phyloP scores from a whole-genome alignment of 23 red algal species.

The Chondrus crispus region DNA sequence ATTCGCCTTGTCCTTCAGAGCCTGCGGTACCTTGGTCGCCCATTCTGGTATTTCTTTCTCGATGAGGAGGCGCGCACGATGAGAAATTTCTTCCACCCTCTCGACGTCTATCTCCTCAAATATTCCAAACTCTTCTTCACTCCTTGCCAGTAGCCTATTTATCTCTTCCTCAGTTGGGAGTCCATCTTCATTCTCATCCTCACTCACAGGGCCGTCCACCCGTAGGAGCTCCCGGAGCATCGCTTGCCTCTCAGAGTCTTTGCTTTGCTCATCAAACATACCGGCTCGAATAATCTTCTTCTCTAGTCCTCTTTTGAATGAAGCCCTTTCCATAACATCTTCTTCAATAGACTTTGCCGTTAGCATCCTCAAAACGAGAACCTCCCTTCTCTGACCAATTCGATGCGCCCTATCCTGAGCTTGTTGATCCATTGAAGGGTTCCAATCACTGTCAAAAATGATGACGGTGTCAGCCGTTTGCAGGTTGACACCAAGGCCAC shows the following conservation, averaged over 20 bases:
- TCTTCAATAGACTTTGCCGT: constrained; percentile 94
- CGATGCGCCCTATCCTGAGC: constrained; percentile 98
- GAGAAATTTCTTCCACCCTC: constrained; percentile 39
- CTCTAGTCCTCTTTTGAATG: constrained; percentile 92
- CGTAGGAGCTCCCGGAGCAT: constrained; percentile 86
- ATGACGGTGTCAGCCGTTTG: constrained; percentile 99
- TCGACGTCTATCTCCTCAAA: constrained; percentile 91
- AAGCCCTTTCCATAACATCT: constrained; percentile 84
- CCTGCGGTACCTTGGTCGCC: constrained; percentile 57
- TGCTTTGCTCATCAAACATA: constrained; percentile 97
- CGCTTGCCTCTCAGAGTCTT: constrained; percentile 86
- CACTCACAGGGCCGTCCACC: constrained; percentile 57
- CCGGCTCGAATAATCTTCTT: constrained; percentile 99
- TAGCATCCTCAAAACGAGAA: constrained; percentile 85
- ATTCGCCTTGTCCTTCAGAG: constrained; percentile 37
- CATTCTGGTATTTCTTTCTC: constrained; percentile 88
- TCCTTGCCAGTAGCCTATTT: constrained; percentile 88
- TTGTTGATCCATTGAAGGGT: constrained; percentile 96
- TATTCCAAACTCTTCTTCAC: constrained; percentile 79
- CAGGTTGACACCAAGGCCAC: constrained; percentile 97
- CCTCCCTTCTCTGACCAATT: constrained; percentile 89
- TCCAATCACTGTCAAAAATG: constrained; percentile 99
- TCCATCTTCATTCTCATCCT: constrained; percentile 81
- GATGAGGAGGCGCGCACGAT: constrained; percentile 12
- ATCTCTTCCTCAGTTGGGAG: constrained; percentile 86